Evolutionary conservation across 768 basidiomycete genomes (phyloP), one percentile per base, ranked within the genome.

Genomic region (Megacollybia marginata): DNA sequence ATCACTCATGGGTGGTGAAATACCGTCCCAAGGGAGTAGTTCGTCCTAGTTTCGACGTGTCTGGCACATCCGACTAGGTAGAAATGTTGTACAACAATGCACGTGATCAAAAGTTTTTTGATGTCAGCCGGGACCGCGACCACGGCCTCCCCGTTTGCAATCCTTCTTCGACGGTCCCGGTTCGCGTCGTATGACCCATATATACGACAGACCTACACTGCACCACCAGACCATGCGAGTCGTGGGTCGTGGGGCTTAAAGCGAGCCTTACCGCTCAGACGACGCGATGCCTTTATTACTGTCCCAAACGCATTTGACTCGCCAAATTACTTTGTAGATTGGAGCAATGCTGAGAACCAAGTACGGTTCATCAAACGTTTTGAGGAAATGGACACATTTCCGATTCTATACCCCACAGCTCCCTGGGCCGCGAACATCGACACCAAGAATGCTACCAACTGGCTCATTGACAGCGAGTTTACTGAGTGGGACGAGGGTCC

Each of bases 161-260:
- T 80, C 18, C 82, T 93, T 46, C 75, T 94, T 45, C 82, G 86
- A 28, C 79, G 82, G 42, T 92, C 92, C 33, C 85, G 85, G 54
- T 92, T 93, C 66, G 82, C 89, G 9, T 70, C 84, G 10, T 91
- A 74, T 62, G 86, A 91, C 68, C 87, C 86, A 0, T 59, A 63
- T 43, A 88, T 94, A 52, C 75, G 76, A 43, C 90, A 92, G 59
- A 79, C 89, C 16, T 93, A 92, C 66, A 77, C 82, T 13, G 70
- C 89, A 0, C 75, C 78, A 43, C 75, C 78, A 18, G 83, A 84
- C 40, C 75, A 88, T 60, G 80, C 83, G 11, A 73, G 83, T 56
- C 79, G 89, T 23, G 88, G 88, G 48, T 78, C 91, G 69, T 94
- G 82, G 78, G 91, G 91, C 19, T 70, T 93, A 53, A 94, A 94